Evolutionary conservation across 1,284 basidiomycete species (phyloP).

Genomic region (Kalmanozyma brasiliensis): DNA sequence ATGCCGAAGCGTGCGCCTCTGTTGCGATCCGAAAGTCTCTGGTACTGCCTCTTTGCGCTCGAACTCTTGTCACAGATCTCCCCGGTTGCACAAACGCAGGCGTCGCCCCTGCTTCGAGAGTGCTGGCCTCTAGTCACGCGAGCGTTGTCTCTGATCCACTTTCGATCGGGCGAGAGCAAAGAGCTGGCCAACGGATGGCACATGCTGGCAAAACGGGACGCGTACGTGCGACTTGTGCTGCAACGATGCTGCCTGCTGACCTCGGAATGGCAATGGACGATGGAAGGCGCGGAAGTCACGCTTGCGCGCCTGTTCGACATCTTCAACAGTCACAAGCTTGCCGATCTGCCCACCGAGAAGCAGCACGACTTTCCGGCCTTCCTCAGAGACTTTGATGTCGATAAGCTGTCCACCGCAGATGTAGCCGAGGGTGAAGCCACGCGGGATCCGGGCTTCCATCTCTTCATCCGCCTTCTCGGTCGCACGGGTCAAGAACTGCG

Average conservation of each 20-base stretch:
- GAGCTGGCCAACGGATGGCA: conserved; percentile 71
- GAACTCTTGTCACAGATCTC: conserved; percentile 84
- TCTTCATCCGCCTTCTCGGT: conserved; percentile 82
- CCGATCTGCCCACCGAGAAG: conserved; percentile 79
- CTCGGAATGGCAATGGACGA: conserved; percentile 79
- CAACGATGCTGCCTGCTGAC: conserved; percentile 79
- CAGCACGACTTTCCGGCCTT: conserved; percentile 81
- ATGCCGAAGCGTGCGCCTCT: conserved; percentile 72
- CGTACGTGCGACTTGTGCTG: conserved; percentile 79
- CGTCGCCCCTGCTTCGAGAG: conserved; percentile 72
- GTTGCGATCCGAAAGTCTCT: conserved; percentile 71
- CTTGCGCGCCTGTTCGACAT: conserved; percentile 79
- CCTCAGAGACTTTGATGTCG: conserved; percentile 72
- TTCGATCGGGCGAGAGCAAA: conserved; percentile 73
- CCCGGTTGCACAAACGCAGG: conserved; percentile 71
- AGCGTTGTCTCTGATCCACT: conserved; percentile 68
- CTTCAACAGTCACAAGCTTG: conserved; percentile 82
- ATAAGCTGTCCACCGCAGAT: conserved; percentile 11
- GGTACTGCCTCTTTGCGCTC: conserved; percentile 78
- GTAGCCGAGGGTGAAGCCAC: conserved; percentile 65
- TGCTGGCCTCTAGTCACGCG: conserved; percentile 74
- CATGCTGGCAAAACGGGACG: conserved; percentile 76
- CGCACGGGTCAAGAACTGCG: conserved; percentile 70
- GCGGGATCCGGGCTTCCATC: conserved; percentile 78
- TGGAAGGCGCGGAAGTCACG: conserved; percentile 72